phyloP scores from a whole-genome alignment of 75 land plant species.

The Pinus tabuliformis region DNA sequence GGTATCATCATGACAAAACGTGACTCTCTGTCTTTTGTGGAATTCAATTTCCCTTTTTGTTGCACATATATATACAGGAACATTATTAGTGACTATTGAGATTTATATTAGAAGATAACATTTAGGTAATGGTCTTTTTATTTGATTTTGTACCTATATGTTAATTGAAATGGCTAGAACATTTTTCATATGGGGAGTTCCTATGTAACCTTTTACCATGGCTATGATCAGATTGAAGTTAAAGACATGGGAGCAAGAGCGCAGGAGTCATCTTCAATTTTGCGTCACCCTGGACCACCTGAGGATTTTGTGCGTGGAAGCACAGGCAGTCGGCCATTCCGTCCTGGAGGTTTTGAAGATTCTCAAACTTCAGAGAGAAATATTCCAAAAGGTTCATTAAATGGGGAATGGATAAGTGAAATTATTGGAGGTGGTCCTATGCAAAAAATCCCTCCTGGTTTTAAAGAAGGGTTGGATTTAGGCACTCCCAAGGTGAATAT shows the following conservation, averaged over 20 bases:
- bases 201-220: background rate
- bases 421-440: slow-evolving; percentile 67
- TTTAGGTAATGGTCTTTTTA: background rate
- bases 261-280: slow-evolving; percentile 64
- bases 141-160: background rate
- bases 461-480: slow-evolving; percentile 78
- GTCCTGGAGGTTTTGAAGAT: slow-evolving; percentile 85
- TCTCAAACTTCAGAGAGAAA: slow-evolving; percentile 47
- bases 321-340: slow-evolving; percentile 87
- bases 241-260: slow-evolving; percentile 46
- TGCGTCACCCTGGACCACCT: slow-evolving; percentile 75
- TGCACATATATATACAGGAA: background rate
- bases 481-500: slow-evolving; percentile 69
- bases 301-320: slow-evolving; percentile 94
- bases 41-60: background rate
- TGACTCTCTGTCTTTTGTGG: background rate
- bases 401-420: slow-evolving; percentile 85
- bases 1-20: background rate
- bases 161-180: background rate
- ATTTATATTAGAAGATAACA: background rate
- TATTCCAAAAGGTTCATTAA: slow-evolving; percentile 55
- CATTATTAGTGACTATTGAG: background rate
- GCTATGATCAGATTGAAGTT: slow-evolving; percentile 48
- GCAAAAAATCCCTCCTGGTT: slow-evolving; percentile 70
- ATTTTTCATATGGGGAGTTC: background rate